Percentiles rank a stretch among this genome's conserved stretches.
phyloP scores from a whole-genome alignment of 2,329 filamentous ascomycete genomes.

The Colletotrichum endophyticum region DNA sequence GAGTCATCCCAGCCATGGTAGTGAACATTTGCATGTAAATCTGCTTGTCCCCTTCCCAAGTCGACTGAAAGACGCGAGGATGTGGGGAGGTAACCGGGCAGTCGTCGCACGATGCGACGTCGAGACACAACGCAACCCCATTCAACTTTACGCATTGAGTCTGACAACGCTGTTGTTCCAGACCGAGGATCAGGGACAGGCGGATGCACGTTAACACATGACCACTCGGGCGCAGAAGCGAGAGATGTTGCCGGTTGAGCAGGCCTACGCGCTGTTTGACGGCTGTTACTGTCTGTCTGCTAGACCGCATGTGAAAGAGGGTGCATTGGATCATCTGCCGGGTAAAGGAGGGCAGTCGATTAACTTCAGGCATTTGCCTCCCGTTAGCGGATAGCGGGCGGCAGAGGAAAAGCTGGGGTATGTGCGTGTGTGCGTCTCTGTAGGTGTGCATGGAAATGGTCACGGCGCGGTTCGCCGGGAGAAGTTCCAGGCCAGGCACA shows the following conservation, averaged over 20 bases:
- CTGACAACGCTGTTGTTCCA: background rate
- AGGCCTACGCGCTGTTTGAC: background rate
- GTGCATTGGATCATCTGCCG: slow-evolving; percentile 5
- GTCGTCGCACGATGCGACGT: background rate
- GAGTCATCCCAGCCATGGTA: background rate
- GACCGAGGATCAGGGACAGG: background rate
- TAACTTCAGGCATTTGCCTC: slow-evolving; percentile 4
- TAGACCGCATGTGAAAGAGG: background rate
- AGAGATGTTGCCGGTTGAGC: background rate
- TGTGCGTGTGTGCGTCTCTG: background rate
- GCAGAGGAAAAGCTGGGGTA: slow-evolving; percentile 13
- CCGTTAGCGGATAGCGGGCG: slow-evolving; percentile 10
- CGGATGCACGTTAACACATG: background rate
- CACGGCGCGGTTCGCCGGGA: background rate
- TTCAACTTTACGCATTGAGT: background rate
- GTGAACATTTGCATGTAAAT: background rate
- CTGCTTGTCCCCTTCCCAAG: background rate
- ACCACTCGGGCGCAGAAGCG: background rate
- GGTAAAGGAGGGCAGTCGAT: background rate
- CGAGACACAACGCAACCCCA: background rate
- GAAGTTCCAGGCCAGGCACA: background rate
- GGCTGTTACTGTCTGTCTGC: background rate
- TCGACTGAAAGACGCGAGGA: background rate
- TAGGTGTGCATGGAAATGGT: background rate
- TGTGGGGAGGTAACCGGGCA: background rate